Conservation (phyloP, 2,329 filamentous ascomycete genomes). For the Myrmaecium sp. region DNA sequence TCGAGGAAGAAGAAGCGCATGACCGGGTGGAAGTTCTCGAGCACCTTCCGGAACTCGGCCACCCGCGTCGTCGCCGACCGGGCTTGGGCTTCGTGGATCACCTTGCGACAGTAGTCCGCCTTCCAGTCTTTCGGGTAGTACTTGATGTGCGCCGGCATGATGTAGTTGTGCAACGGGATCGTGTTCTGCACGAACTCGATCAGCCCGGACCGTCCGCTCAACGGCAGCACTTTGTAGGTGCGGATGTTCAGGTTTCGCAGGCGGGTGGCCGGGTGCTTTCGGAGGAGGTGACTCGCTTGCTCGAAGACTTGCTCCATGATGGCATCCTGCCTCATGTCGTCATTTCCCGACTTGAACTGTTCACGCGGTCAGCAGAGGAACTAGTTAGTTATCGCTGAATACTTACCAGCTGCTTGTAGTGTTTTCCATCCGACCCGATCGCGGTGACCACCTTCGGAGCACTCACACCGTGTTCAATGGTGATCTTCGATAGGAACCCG, state of each 20-base stretch:
- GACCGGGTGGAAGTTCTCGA: constrained; percentile 73
- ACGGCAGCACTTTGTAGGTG: constrained; percentile 90
- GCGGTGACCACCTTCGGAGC: constrained; percentile 86
- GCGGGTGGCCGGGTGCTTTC: constrained; percentile 69
- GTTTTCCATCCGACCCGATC: constrained; percentile 56
- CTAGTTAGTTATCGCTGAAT: constrained; percentile 4
- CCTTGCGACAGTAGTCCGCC: constrained; percentile 56
- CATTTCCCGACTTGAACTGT: constrained; percentile 79
- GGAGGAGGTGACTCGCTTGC: constrained; percentile 78
- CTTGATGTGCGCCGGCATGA: constrained; percentile 75
- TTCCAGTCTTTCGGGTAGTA: constrained; percentile 79
- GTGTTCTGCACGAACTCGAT: constrained; percentile 97
- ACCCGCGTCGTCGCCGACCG: constrained; percentile 55
- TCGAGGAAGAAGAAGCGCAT: constrained; percentile 98
- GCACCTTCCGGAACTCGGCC: constrained; percentile 59
- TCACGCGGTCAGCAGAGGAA: constrained; percentile 2
- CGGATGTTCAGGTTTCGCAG: constrained; percentile 80
- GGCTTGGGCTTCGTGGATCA: constrained; percentile 57
- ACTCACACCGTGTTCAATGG: constrained; percentile 78
- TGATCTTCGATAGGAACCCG: constrained; percentile 57
- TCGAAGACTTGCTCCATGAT: constrained; percentile 99
- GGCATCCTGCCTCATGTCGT: constrained; percentile 90
- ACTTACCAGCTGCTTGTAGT: constrained; percentile 67
- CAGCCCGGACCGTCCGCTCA: constrained; percentile 70
- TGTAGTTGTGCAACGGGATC: constrained; percentile 75